Conservation (phyloP, 108 stramenopile species). For the Conticribra weissflogii region DNA sequence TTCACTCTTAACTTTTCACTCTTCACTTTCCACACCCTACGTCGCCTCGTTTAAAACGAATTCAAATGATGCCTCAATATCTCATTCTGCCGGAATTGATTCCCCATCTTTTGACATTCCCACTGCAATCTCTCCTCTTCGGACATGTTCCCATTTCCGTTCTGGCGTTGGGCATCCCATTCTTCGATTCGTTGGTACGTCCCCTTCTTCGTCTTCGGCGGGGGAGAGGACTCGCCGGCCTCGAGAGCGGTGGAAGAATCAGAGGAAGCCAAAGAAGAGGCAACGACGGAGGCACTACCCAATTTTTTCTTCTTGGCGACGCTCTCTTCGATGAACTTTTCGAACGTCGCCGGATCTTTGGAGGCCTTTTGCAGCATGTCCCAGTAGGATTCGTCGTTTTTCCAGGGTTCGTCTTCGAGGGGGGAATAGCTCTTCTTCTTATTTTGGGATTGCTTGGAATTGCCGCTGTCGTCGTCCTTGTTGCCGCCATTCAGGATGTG, state of each 20-base stretch:
- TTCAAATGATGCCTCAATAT: constrained; percentile 67
- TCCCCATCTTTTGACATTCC: constrained; percentile 72
- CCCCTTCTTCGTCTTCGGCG: constrained; percentile 37
- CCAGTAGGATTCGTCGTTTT: constrained; percentile 39
- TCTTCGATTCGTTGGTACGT: constrained; percentile 76
- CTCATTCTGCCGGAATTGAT: constrained; percentile 76
- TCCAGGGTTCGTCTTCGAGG: constrained; percentile 46
- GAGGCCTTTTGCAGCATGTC: constrained; percentile 35
- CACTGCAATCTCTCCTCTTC: constrained; percentile 79
- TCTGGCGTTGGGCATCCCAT: constrained; percentile 66
- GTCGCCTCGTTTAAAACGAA: constrained; percentile 56
- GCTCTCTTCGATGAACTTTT: constrained; percentile 44
- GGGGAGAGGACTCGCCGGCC: not conserved
- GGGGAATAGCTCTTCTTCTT: too few relatives aligned
- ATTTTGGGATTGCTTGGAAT: too few relatives aligned
- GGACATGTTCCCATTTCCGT: constrained; percentile 49
- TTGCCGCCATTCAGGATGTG: too few relatives aligned
- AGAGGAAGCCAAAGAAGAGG: not conserved
- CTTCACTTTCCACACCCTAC: too few relatives aligned
- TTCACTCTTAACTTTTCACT: too few relatives aligned
- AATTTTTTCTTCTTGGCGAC: constrained; percentile 6
- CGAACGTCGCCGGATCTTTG: constrained; percentile 36
- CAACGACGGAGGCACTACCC: not conserved
- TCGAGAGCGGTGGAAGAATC: not conserved
- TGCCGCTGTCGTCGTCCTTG: too few relatives aligned